Conservation (phyloP, 148 eudicot genomes). For the Spergularia marina region DNA sequence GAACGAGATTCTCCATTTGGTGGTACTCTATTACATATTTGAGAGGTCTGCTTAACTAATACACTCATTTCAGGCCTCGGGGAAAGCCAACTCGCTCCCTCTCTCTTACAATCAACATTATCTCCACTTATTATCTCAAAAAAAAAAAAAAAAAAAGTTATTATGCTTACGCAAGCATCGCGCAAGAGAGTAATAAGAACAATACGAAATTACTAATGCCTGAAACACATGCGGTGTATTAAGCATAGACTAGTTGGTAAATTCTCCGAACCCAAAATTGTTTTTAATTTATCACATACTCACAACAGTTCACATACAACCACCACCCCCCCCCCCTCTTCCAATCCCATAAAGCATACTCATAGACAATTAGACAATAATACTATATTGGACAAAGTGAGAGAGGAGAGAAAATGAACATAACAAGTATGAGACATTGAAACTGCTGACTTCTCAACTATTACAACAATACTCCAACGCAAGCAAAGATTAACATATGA, state of each 20-base stretch:
- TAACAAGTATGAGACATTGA: neutral
- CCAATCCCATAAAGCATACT: neutral
- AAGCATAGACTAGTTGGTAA: neutral
- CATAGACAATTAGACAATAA: no score
- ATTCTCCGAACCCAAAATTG: no score
- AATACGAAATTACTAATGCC: neutral
- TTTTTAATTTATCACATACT: neutral
- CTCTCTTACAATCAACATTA: neutral
- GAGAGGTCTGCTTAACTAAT: no score
- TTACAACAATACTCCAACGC: neutral
- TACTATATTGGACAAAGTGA: neutral
- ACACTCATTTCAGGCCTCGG: neutral
- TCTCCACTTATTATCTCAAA: neutral
- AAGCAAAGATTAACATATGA: neutral
- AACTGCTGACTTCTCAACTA: neutral
- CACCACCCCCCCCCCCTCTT: neutral
- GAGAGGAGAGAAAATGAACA: neutral
- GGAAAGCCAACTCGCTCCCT: neutral
- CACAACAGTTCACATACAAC: neutral
- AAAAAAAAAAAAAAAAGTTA: no score
- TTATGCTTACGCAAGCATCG: neutral
- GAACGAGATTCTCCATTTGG: no score
- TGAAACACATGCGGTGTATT: neutral
- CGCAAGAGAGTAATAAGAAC: neutral
- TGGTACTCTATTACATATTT: no score